Evolutionary conservation across 169 alveolate genomes (phyloP), one percentile per base, ranked within the genome.

Genomic region (Cryptosporidium ubiquitum): DNA sequence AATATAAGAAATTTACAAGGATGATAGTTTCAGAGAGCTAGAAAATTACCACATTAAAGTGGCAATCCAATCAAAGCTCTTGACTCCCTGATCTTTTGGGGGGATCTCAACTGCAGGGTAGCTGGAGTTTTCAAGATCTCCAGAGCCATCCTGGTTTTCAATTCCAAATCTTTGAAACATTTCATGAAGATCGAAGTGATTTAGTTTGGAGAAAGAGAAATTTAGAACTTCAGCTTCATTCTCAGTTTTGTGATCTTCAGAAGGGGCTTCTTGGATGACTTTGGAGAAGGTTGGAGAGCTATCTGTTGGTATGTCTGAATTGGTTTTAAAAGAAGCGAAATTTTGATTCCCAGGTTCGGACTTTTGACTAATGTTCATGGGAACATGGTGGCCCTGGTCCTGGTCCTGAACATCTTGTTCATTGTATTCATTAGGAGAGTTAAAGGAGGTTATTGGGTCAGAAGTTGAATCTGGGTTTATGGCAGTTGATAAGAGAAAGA

Each of bases 61-160:
- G 40, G 89, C 31, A 4, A 79, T 39, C 89, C 89, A 79, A 26
- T 79, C 89, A 20, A 58, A 23, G 47, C 39, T 55, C n/a, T 37
- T 47, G 58, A 60, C 74, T 7, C 74, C 89, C 52, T 64, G 47
- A n/a, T 79, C 89, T 33, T 37, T 31, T 10, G 89, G 64, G 9
- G 89, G 89, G 37, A 79, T 60, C 0, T 37, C 55, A 12, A 39
- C 12, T 31, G 7, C 26, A 18, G 66, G 37, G 18, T 26, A 10
- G 37, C 37, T 26, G 37, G 29, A 26, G 9, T n/a, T 33, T 18
- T 37, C 71, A 12, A 23, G 71, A 20, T 33, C 71, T 31, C 16
- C 12, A 7, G 71, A 29, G 26, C 71, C 1, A 20, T 26, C 29
- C 20, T 26, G 29, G 51, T 64, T 29, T 23, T 31, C 52, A 29